Conservation (phyloP, 805 yeast species). For the Candida parachauliodes region DNA sequence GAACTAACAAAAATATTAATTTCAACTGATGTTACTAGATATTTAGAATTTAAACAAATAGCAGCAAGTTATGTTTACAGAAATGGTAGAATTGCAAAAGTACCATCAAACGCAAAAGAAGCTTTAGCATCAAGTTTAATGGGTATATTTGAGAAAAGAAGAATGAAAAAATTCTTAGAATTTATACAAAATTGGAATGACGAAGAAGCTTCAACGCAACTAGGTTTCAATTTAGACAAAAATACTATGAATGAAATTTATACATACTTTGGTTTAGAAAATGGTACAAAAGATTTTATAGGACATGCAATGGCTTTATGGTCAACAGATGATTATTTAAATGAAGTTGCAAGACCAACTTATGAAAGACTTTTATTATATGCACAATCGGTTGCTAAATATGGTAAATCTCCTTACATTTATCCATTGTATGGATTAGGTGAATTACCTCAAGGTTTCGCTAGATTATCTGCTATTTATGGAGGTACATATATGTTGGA, state of each 20-base stretch:
- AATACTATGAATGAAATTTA: slow-evolving; percentile 91
- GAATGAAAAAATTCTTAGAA: slow-evolving; percentile 90
- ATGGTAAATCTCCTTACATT: slow-evolving; percentile 93
- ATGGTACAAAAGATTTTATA: slow-evolving; percentile 91
- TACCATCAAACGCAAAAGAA: slow-evolving; percentile 87
- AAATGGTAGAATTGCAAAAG: slow-evolving; percentile 87
- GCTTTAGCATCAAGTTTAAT: slow-evolving; percentile 88
- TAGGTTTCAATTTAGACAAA: slow-evolving; percentile 78
- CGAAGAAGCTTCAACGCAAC: slow-evolving; percentile 74
- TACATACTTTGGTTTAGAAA: slow-evolving; percentile 83
- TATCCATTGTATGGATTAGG: slow-evolving; percentile 97
- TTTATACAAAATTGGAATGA: slow-evolving; percentile 81
- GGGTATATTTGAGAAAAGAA: slow-evolving; percentile 94
- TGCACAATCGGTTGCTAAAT: slow-evolving; percentile 86
- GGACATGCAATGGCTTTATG: slow-evolving; percentile 99
- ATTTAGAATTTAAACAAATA: slow-evolving; percentile 93
- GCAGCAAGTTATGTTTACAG: slow-evolving; percentile 94
- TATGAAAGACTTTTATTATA: slow-evolving; percentile 82
- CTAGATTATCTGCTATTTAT: slow-evolving; percentile 91
- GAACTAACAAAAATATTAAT: slow-evolving; percentile 93
- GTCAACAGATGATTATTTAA: slow-evolving; percentile 86
- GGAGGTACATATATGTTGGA: slow-evolving; percentile 99
- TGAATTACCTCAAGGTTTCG: slow-evolving; percentile 98
- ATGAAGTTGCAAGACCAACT: slow-evolving; percentile 88
- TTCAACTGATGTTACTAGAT: slow-evolving; percentile 93